phyloP scores from a whole-genome alignment of 495 filamentous ascomycete species.

The Penicillium lividum region DNA sequence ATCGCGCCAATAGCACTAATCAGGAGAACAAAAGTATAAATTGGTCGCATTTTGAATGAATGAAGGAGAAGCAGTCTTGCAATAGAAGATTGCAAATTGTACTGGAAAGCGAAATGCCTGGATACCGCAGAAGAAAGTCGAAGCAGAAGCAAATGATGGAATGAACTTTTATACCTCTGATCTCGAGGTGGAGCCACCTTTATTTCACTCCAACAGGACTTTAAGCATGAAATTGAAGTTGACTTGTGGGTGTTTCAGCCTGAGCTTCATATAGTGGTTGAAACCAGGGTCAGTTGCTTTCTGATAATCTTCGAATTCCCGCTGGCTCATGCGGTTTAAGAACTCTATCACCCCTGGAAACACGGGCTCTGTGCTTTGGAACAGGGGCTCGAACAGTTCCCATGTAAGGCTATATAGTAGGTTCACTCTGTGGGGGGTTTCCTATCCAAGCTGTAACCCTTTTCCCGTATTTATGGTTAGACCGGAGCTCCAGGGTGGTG shows the following conservation, averaged over 20 bases:
- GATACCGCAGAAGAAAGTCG: neutral
- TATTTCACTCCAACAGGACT: neutral
- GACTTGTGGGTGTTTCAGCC: neutral
- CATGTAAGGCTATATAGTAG: neutral
- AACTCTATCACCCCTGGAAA: neutral
- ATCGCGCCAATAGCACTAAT: conserved; percentile 16
- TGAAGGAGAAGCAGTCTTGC: neutral
- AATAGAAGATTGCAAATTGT: neutral
- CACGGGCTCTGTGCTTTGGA: neutral
- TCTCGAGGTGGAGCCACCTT: neutral
- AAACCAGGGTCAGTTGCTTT: neutral
- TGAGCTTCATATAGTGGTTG: neutral
- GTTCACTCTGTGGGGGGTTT: neutral
- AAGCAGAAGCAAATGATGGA: neutral
- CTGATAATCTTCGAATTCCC: neutral
- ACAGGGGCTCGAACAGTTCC: neutral
- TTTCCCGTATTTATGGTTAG: neutral
- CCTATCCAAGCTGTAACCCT: neutral
- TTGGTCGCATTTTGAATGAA: conserved; percentile 16
- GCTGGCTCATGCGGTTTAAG: neutral
- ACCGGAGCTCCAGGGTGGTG: too few relatives aligned
- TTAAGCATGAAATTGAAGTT: neutral
- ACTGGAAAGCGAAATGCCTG: neutral
- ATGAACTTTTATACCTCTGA: neutral
- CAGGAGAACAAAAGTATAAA: conserved; percentile 11